Evolutionary conservation across 2,329 filamentous ascomycete genomes (phyloP), one percentile per base, ranked within the genome.

Genomic region (Exophiala sideris): DNA sequence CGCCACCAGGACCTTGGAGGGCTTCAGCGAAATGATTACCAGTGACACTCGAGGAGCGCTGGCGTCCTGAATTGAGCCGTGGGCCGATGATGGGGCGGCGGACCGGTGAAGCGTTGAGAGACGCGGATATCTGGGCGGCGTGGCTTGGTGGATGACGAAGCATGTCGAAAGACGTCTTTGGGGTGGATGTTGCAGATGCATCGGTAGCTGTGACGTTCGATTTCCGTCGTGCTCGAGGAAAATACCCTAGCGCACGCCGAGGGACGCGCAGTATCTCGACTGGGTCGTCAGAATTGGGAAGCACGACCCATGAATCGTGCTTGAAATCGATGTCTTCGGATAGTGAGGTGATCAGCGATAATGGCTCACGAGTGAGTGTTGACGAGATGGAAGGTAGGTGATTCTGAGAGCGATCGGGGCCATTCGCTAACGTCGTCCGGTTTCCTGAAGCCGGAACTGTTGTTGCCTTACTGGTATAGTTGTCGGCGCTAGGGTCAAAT

Each of bases 211-310:
- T 84, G 8, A 82, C 72, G 5, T 69, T 59, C 59, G 88, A 94
- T 85, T 94, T 94, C 83, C 91, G 89, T 67, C 91, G 80, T 16
- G 91, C 83, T 6, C 91, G 91, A 2, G 92, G 92, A 66, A 97
- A 97, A 72, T 92, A 97, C 20, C 91, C 92, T 41, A 96, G 79
- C 2, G 87, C 81, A 71, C 86, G 85, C 53, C 89, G 84, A 18
- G 90, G 84, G 54, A 97, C 83, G 29, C 94, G 85, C 12, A 85
- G 90, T 61, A 99, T 94, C 69, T 96, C 89, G 20, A 94, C 85
- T 1, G 89, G 86, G 20, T 84, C 79, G 12, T 77, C 75, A 59
- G 81, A 80, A 18, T 85, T 86, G 58, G 92, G 88, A 21, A 96
- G 79, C 29, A 87, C 77, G 1, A 96, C 89, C 90, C 91, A 96